phyloP scores from a whole-genome alignment of 1,284 basidiomycete species.

The Marasmius oreades region DNA sequence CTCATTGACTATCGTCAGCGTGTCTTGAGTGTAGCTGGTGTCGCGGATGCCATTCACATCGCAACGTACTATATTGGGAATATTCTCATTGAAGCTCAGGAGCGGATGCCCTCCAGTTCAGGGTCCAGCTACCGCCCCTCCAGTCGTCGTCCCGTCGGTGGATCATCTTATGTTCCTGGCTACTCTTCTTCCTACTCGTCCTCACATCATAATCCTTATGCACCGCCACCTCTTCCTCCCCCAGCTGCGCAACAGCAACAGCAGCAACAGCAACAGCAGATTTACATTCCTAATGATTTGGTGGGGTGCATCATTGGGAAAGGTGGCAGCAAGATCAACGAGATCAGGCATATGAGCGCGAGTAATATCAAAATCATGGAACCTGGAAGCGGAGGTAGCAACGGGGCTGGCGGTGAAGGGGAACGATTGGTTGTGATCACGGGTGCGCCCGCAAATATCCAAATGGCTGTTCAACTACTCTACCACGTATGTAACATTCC shows the following conservation, averaged over 20 bases:
- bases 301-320: conserved; percentile 99
- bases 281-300: conserved; percentile 97
- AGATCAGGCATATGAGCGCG: conserved; percentile 91
- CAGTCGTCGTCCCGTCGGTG: conserved; percentile 44
- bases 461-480: conserved; percentile 92
- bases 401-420: conserved; percentile 70
- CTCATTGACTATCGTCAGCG: conserved; percentile 49
- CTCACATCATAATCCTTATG: conserved; percentile 32
- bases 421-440: conserved; percentile 94
- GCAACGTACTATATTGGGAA: conserved; percentile 99
- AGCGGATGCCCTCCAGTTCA: conserved; percentile 70
- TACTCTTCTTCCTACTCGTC: conserved; percentile 36
- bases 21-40: conserved; percentile 94
- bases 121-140: conserved; percentile 58
- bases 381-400: conserved; percentile 76
- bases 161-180: conserved; percentile 72
- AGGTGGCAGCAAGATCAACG: conserved; percentile 98
- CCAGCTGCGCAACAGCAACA: conserved; percentile 41
- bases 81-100: conserved; percentile 93
- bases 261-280: conserved; percentile 88
- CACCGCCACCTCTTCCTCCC: not conserved
- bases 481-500: conserved; percentile 68
- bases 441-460: conserved; percentile 91
- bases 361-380: conserved; percentile 99
- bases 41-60: conserved; percentile 99